phyloP scores from a whole-genome alignment of 441 rosid genomes.

The Rhodomyrtus psidioides region DNA sequence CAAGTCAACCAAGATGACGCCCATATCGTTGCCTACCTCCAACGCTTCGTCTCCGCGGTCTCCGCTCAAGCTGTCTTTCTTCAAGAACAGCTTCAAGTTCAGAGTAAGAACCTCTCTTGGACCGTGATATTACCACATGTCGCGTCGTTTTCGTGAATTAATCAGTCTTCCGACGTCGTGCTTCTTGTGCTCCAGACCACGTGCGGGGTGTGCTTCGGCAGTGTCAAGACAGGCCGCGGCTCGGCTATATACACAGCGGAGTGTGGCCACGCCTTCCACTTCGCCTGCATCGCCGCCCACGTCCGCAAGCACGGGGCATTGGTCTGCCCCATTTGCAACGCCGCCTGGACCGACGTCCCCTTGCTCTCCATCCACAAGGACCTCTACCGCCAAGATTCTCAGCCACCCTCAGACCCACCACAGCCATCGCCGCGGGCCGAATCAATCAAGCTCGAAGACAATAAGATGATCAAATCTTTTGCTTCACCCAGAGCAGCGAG shows the following conservation, averaged over 20 bases:
- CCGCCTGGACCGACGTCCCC: constrained; percentile 54
- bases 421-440: neutral
- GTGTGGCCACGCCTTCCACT: constrained; percentile 62
- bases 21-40: constrained; percentile 21
- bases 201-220: constrained; percentile 57
- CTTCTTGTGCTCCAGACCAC: constrained; percentile 27
- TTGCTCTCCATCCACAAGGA: constrained; percentile 36
- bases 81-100: constrained; percentile 68
- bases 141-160: neutral
- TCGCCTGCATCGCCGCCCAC: constrained; percentile 48
- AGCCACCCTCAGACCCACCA: neutral
- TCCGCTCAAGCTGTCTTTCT: constrained; percentile 57
- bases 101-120: constrained; percentile 26
- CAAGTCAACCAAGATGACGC: constrained; percentile 18
- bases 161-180: neutral
- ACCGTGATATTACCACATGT: neutral
- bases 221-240: constrained; percentile 60
- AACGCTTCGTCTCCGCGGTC: constrained; percentile 56
- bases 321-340: constrained; percentile 54
- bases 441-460: constrained; percentile 26
- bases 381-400: neutral
- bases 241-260: constrained; percentile 71
- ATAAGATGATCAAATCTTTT: constrained; percentile 37
- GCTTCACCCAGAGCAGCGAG: constrained; percentile 32
- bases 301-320: constrained; percentile 39